Evolutionary conservation across 1,284 basidiomycete genomes (phyloP).

Genomic region (Stygiomarasmius scandens): DNA sequence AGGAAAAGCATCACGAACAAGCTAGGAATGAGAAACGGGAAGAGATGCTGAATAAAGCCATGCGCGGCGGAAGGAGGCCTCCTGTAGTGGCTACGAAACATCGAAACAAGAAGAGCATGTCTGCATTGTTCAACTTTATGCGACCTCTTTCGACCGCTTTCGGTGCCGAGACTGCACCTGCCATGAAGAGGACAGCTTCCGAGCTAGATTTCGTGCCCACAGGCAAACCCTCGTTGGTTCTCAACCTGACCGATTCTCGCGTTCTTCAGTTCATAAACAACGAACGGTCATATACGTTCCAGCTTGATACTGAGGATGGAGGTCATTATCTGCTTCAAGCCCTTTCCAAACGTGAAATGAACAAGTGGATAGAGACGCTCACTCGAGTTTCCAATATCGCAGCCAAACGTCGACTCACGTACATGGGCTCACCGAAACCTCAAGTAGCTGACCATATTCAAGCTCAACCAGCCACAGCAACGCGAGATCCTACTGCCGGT

Average conservation of each 20-base stretch:
- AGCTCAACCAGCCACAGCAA: constrained; percentile 42
- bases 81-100: constrained; percentile 57
- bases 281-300: constrained; percentile 79
- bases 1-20: constrained; percentile 76
- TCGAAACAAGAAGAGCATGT: constrained; percentile 83
- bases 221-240: constrained; percentile 71
- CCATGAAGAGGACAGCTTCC: constrained; percentile 58
- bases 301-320: constrained; percentile 83
- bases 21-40: constrained; percentile 69
- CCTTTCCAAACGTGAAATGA: constrained; percentile 65
- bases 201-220: constrained; percentile 74
- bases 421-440: constrained; percentile 72
- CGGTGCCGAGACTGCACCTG: constrained; percentile 54
- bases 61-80: constrained; percentile 57
- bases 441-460: constrained; percentile 73
- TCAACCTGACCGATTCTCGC: constrained; percentile 72
- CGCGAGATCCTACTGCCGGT: constrained; percentile 60
- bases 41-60: constrained; percentile 71
- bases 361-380: constrained; percentile 75
- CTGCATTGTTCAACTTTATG: constrained; percentile 80
- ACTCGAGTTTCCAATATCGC: constrained; percentile 68
- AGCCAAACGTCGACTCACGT: constrained; percentile 78
- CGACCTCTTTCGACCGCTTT: constrained; percentile 85
- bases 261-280: constrained; percentile 73
- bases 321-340: constrained; percentile 81